phyloP scores from a whole-genome alignment of 306 rosid species.

The Glycine tomentella region DNA sequence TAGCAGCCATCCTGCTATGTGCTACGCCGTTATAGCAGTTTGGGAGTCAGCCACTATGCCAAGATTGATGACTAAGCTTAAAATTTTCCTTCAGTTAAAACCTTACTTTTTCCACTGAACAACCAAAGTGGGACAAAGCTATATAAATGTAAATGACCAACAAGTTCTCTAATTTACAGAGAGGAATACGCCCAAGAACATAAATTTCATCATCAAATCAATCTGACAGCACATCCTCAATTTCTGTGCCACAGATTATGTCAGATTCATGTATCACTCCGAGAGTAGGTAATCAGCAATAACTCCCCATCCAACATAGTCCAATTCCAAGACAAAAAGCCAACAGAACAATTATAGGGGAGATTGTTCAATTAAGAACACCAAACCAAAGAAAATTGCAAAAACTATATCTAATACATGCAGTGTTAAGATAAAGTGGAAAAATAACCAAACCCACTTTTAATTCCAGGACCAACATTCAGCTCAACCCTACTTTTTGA shows the following conservation, averaged over 20 bases:
- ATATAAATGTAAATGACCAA: not conserved
- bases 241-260: not conserved
- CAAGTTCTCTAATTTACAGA: conserved; percentile 1
- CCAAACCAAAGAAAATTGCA: not conserved
- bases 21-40: not conserved
- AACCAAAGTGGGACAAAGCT: no score
- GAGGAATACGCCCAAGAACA: not conserved
- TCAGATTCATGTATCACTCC: not conserved
- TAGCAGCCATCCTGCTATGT: not conserved
- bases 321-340: not conserved
- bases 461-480: conserved; percentile 5
- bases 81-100: not conserved
- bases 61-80: not conserved
- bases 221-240: conserved; percentile 1
- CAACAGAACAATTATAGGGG: not conserved
- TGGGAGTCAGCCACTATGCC: not conserved
- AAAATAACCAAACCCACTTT: conserved; percentile 21
- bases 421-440: not conserved
- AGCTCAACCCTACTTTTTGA: not conserved
- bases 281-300: not conserved
- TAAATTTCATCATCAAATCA: not conserved
- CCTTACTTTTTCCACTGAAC: not conserved
- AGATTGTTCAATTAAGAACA: conserved; percentile 21
- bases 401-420: not conserved
- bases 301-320: not conserved